phyloP scores from a whole-genome alignment of 2,329 filamentous ascomycete genomes.

The Colletotrichum gloeosporioides region DNA sequence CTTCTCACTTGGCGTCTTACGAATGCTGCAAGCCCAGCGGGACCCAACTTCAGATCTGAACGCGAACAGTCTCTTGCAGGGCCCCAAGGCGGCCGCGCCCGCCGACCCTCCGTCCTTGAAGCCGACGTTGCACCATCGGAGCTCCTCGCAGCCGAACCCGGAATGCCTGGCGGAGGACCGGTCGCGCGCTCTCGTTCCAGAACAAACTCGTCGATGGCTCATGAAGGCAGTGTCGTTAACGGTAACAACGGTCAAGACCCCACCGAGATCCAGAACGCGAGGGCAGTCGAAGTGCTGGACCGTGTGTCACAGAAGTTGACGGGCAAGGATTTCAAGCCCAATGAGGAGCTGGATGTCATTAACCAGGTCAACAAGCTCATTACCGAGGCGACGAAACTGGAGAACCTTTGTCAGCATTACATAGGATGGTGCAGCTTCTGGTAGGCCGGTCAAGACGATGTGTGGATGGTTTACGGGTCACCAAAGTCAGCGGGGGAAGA shows the following conservation, averaged over 20 bases:
- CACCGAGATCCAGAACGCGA: slow-evolving; percentile 87
- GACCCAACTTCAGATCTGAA: slow-evolving; percentile 71
- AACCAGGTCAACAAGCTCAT: slow-evolving; percentile 95
- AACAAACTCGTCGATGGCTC: slow-evolving; percentile 61
- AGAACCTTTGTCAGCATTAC: slow-evolving; percentile 98
- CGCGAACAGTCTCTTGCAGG: slow-evolving; percentile 59
- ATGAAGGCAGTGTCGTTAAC: slow-evolving; percentile 40
- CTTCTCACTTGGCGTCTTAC: slow-evolving; percentile 94
- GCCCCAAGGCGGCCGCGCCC: slow-evolving; percentile 54
- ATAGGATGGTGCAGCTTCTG: slow-evolving; percentile 99
- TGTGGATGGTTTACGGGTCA: not conserved
- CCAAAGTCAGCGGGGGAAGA: not conserved
- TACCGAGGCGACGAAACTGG: slow-evolving; percentile 92
- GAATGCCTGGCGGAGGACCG: slow-evolving; percentile 47
- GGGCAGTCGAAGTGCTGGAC: slow-evolving; percentile 88
- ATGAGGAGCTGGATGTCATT: slow-evolving; percentile 83
- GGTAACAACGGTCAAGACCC: slow-evolving; percentile 44
- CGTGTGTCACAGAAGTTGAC: slow-evolving; percentile 96
- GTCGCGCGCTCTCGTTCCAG: slow-evolving; percentile 58
- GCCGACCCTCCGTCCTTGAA: slow-evolving; percentile 75
- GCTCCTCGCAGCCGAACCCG: slow-evolving; percentile 50
- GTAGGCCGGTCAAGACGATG: slow-evolving; percentile 50
- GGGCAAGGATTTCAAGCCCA: slow-evolving; percentile 87
- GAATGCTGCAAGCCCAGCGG: slow-evolving; percentile 65
- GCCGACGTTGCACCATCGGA: slow-evolving; percentile 64